Evolutionary conservation across 2,329 filamentous ascomycete genomes (phyloP).

Genomic region (Purpureocillium lavendulum): DNA sequence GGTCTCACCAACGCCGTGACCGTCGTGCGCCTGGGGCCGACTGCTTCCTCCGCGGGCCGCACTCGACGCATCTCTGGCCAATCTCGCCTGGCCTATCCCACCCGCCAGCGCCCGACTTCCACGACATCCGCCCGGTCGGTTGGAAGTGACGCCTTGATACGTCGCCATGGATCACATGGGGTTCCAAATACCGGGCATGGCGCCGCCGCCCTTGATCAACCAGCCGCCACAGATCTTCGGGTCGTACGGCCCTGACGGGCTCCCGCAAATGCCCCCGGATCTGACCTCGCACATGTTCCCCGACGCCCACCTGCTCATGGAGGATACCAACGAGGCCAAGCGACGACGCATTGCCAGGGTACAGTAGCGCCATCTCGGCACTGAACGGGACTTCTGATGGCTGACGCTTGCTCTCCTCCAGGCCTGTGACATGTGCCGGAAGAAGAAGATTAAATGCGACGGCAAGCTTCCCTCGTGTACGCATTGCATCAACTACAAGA

Average conservation of each 20-base stretch:
- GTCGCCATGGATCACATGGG: slow-evolving; percentile 37
- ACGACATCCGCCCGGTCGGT: background rate
- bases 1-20: too few relatives aligned
- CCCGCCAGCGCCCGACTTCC: background rate
- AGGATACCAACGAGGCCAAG: slow-evolving; percentile 75
- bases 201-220: slow-evolving; percentile 51
- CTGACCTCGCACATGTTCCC: slow-evolving; percentile 52
- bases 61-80: too few relatives aligned
- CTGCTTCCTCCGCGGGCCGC: too few relatives aligned
- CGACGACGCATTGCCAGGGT: slow-evolving; percentile 81
- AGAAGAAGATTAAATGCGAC: slow-evolving; percentile 97
- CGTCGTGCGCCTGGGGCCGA: too few relatives aligned
- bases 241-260: slow-evolving; percentile 49
- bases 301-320: slow-evolving; percentile 46
- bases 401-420: slow-evolving; percentile 22
- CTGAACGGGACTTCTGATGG: background rate
- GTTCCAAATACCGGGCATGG: slow-evolving; percentile 51
- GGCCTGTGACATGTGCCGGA: slow-evolving; percentile 95
- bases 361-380: too few relatives aligned
- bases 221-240: slow-evolving; percentile 64
- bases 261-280: slow-evolving; percentile 49
- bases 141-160: background rate
- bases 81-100: background rate
- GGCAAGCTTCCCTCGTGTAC: slow-evolving; percentile 91
- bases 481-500: slow-evolving; percentile 97